Base-by-base conservation (phyloP, 129 eudicot species). In the Flaveria robusta region DNA sequence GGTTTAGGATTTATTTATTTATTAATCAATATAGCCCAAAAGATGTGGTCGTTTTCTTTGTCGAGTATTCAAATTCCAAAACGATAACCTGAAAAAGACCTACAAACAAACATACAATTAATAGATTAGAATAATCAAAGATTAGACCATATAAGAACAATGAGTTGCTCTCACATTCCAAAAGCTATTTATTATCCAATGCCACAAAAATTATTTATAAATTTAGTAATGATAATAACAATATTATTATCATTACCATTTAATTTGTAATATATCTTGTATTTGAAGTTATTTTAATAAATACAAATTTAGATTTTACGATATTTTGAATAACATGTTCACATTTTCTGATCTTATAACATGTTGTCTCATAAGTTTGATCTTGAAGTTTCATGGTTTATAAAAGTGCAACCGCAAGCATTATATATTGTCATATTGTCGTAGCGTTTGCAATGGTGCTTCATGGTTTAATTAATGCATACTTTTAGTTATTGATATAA, bases 141-240 rank as follows among this genome's bases (percentile, higher is more conserved):
- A 37, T 18, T 26, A 67, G 54, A 29, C 68, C 41, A 66, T 67
- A 19, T 77, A 20, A 41, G 46, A 67, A 67, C 74, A 43, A 41
- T 15, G 18, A 41, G 43, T 77, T 54, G 81, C 55, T 77, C 73
- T 76, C 74, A 77, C 43, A 11, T 45, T 74, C 71, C 71, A 16
- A 45, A 24, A 49, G 42, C 66, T 52, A 31, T 12, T 73, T 41
- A 73, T 37, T 23, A 54, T 54, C 39, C 41, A 13, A 10, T 22
- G 9, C 20, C 58, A 68, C 74, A 68, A 4, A 34, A 34, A 34
- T 4, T 4, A 4, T 4, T 34, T 34, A 34, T 34, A 34, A 22
- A 42, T 18, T 9, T 43, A 42, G 12, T 20, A 10, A 11, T 12
- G n/a, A n/a, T n/a, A n/a, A n/a, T n/a, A n/a, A n/a, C n/a, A 41